Conservation (phyloP, 1,284 basidiomycete genomes). For the Cryptococcus floricola region DNA sequence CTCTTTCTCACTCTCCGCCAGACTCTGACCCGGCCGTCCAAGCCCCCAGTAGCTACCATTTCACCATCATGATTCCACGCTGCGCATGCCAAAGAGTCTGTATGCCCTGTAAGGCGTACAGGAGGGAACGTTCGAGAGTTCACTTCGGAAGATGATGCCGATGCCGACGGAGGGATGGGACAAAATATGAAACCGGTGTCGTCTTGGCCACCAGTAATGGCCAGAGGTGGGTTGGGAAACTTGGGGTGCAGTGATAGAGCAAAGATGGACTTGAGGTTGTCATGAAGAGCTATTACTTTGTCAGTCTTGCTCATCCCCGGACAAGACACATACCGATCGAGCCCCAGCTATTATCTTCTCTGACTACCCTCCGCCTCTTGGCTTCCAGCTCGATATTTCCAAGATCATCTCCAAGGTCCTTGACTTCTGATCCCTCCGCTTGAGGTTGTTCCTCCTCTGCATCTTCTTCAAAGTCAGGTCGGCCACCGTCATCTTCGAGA, state of each 20-base stretch:
- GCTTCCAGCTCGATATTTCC: not conserved
- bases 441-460: not conserved
- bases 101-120: slow-evolving; percentile 81
- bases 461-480: not conserved
- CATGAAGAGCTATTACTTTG: slow-evolving; percentile 31
- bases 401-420: not conserved
- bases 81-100: slow-evolving; percentile 78
- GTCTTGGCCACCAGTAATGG: slow-evolving; percentile 89
- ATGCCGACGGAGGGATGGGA: slow-evolving; percentile 20
- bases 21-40: slow-evolving; percentile 90
- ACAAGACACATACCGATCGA: slow-evolving; percentile 16
- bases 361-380: not conserved
- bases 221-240: slow-evolving; percentile 71
- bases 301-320: not conserved
- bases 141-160: slow-evolving; percentile 11
- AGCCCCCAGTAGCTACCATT: slow-evolving; percentile 88
- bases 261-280: slow-evolving; percentile 65
- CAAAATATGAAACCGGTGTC: slow-evolving; percentile 84
- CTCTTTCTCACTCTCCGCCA: slow-evolving; percentile 66
- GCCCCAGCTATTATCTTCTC: slow-evolving; percentile 31
- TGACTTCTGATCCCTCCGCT: not conserved
- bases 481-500: slow-evolving; percentile 25
- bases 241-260: slow-evolving; percentile 67
- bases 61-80: slow-evolving; percentile 84
- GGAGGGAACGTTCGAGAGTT: slow-evolving; percentile 62